A percentile compares a stretch with the other conserved stretches of the same genome.
Conservation (phyloP, 2,329 filamentous ascomycete genomes). For the Trichothecium roseum region DNA sequence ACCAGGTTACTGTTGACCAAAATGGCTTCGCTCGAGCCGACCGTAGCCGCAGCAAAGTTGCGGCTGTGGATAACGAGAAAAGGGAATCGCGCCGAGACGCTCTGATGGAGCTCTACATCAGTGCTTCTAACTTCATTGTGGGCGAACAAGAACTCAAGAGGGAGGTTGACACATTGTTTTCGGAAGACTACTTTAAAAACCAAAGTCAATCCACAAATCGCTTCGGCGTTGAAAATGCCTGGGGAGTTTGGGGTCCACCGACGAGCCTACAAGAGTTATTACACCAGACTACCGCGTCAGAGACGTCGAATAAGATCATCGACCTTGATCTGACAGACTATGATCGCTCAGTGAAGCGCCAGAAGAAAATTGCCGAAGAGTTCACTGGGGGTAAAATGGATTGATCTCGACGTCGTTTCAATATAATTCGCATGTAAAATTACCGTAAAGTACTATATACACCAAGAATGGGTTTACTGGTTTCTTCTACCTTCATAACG, state of each 20-base stretch:
- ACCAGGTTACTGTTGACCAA: conserved; percentile 49
- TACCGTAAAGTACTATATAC: neutral
- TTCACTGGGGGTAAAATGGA: conserved; percentile 50
- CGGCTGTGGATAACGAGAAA: conserved; percentile 33
- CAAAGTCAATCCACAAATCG: conserved; percentile 18
- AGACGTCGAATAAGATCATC: conserved; percentile 24
- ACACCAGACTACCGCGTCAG: conserved; percentile 16
- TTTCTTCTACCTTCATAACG: no score
- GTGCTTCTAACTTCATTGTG: conserved; percentile 78
- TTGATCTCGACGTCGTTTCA: conserved; percentile 8
- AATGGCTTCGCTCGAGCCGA: conserved; percentile 45
- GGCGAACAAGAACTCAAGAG: conserved; percentile 65
- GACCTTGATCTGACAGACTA: conserved; percentile 26
- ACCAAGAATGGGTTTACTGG: neutral
- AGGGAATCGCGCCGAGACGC: conserved; percentile 54
- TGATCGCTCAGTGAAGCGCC: conserved; percentile 36
- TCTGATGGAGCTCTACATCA: conserved; percentile 82
- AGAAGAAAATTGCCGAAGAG: conserved; percentile 47
- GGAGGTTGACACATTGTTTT: conserved; percentile 68
- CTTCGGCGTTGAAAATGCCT: conserved; percentile 36
- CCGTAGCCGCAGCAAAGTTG: conserved; percentile 29
- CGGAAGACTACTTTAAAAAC: conserved; percentile 42
- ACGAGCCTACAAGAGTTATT: conserved; percentile 34
- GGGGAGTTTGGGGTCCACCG: conserved; percentile 38
- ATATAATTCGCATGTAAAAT: neutral